Percentiles rank a stretch among this genome's conserved stretches.
These are phyloP conservation scores for Paulownia fortunei DNA, from an alignment of 257 asterid species.

Conservation along the genomic window DNA sequence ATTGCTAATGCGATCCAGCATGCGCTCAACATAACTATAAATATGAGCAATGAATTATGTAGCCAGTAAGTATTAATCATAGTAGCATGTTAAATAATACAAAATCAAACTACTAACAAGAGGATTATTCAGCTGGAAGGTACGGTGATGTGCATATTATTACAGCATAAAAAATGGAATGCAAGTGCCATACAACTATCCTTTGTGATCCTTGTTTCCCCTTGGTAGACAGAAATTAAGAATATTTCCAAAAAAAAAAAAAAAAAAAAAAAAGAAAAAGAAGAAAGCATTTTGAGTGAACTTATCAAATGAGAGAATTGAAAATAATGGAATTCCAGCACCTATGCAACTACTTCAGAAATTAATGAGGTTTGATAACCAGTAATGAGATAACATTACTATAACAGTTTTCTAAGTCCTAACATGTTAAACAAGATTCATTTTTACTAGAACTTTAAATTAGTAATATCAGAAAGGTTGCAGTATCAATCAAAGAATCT, in stretches of 20 bases:
- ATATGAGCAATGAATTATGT: conserved; percentile 25
- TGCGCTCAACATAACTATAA: conserved; percentile 86
- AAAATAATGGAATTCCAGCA: not conserved
- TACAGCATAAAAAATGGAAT: not conserved
- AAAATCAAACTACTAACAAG: conserved; percentile 14
- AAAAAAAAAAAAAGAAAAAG: too few relatives aligned
- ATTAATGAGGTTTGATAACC: conserved; percentile 3
- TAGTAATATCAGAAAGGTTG: not conserved
- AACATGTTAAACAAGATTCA: not conserved
- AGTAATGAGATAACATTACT: not conserved
- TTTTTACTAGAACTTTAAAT: not conserved
- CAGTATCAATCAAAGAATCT: not conserved
- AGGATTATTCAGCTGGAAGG: not conserved
- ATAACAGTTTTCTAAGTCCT: not conserved
- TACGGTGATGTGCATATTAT: not conserved
- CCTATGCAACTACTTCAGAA: conserved; percentile 7
- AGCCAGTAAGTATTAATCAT: not conserved
- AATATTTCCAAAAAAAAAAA: not conserved
- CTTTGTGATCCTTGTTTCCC: not conserved
- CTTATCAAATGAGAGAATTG: not conserved
- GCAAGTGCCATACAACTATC: not conserved
- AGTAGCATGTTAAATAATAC: not conserved
- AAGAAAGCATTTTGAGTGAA: too few relatives aligned
- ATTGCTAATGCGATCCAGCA: conserved; percentile 94
- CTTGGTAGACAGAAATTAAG: not conserved